phyloP scores from a whole-genome alignment of 352 stramenopile species.

The Pythium pyrilobum region DNA sequence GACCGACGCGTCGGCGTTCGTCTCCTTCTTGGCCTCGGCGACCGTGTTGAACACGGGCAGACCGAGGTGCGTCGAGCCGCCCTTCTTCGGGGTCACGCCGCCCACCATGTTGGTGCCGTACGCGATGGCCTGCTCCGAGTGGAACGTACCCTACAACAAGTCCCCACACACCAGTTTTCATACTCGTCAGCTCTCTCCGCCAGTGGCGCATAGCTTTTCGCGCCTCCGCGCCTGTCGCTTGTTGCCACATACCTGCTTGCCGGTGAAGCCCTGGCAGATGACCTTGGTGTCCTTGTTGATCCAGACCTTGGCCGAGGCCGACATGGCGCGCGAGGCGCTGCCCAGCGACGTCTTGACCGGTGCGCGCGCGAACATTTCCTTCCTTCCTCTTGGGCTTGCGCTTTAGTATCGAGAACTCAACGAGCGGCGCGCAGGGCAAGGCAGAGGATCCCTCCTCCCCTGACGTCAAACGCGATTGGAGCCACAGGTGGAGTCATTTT shows the following conservation, averaged over 20 bases:
- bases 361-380: conserved; percentile 59
- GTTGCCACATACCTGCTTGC: conserved; percentile 96
- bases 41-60: conserved; percentile 99
- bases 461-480: conserved; percentile 7
- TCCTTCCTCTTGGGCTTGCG: not conserved
- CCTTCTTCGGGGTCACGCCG: conserved; percentile 98
- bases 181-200: too few species aligned
- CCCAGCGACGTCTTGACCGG: conserved; percentile 42
- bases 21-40: conserved; percentile 80
- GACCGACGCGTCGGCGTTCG: conserved; percentile 93
- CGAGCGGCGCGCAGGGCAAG: not conserved
- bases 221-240: too few species aligned
- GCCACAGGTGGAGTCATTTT: conserved; percentile 17
- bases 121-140: conserved; percentile 98
- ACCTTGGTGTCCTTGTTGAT: conserved; percentile 99
- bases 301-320: conserved; percentile 98
- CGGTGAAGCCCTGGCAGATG: conserved; percentile 99
- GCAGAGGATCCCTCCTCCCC: not conserved
- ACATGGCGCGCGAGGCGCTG: conserved; percentile 67
- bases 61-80: conserved; percentile 94
- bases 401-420: not conserved
- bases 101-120: conserved; percentile 99
- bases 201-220: too few species aligned
- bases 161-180: not conserved
- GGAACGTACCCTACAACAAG: conserved; percentile 97